A percentile compares a stretch with the other conserved stretches of the same genome.
These are phyloP conservation scores for Lepidopterella palustris DNA, from an alignment of 495 filamentous ascomycete genomes.

Conservation along the genomic window DNA sequence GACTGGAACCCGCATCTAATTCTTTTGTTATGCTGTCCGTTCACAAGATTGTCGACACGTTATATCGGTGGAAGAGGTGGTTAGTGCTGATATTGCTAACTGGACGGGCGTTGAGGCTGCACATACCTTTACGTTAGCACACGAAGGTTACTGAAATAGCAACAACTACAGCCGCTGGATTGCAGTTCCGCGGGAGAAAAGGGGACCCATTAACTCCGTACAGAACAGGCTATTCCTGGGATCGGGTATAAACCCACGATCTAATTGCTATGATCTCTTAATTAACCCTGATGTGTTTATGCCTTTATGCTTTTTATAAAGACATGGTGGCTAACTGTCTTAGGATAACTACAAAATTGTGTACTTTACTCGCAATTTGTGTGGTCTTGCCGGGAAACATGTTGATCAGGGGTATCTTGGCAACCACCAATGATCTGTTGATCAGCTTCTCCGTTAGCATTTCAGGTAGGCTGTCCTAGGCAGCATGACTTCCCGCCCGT, in stretches of 20 bases:
- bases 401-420: slow-evolving; percentile 35
- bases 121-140: slow-evolving; percentile 38
- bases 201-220: slow-evolving; percentile 34
- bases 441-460: slow-evolving; percentile 40
- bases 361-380: slow-evolving; percentile 25
- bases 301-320: slow-evolving; percentile 13
- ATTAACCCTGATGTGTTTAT: slow-evolving; percentile 36
- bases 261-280: slow-evolving; percentile 34
- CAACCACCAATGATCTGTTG: slow-evolving; percentile 33
- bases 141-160: slow-evolving; percentile 31
- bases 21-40: slow-evolving; percentile 34
- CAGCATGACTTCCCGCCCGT: slow-evolving; percentile 40
- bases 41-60: slow-evolving; percentile 34
- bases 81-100: background rate
- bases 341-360: slow-evolving; percentile 38
- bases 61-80: slow-evolving; percentile 27
- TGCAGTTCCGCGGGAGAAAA: slow-evolving; percentile 17
- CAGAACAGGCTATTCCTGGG: slow-evolving; percentile 37
- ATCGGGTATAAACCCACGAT: slow-evolving; percentile 28
- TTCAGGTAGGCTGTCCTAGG: slow-evolving; percentile 39
- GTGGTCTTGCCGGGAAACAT: slow-evolving; percentile 31
- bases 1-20: slow-evolving; percentile 24
- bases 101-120: slow-evolving; percentile 34
- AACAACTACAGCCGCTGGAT: slow-evolving; percentile 34
- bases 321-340: slow-evolving; percentile 13